Evolutionary conservation across 2,329 filamentous ascomycete genomes (phyloP), one percentile per base, ranked within the genome.

Genomic region (Penicillium thymicola): DNA sequence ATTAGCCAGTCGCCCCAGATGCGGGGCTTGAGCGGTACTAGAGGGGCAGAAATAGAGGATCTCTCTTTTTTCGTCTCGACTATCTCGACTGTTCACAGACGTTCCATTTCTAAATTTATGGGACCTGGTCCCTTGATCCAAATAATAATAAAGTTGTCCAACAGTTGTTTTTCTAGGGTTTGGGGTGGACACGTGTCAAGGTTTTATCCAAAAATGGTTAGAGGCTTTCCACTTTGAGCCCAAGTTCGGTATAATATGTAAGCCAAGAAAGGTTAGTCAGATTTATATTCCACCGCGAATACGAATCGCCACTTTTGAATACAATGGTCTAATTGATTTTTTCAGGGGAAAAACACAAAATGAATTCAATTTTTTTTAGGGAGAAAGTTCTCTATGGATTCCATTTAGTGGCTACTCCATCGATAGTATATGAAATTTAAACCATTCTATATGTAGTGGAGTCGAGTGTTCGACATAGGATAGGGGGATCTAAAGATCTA

Each of bases 131-230:
- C 48, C 47, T 55, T 41, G 34, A 34, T n/a, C 54, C 34, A 2
- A 25, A 37, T 11, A 37, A 49, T 54, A 28, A 45, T 55, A 44
- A 34, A 44, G 53, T 55, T 51, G 41, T 11, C 21, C 34, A 28
- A 23, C 4, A 23, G 46, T 13, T 38, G n/a, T 27, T 28, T 52
- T 52, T 28, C 40, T 56, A 56, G 54, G 54, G 54, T 52, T 51
- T 47, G 34, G 34, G 34, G 42, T 52, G 42, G 48, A 46, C 54
- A 56, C 54, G 54, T 56, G 54, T 52, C 54, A 36, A 41, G 27
- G 42, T 23, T 41, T 45, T 37, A 13, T 30, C 48, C 46, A 11
- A 18, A 23, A 23, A 4, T 13, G 52, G 52, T 52, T 46, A 52
- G 41, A n/a, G 14, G n/a, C 5, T 38, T 38, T 38, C 45, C 46